phyloP scores from a whole-genome alignment of 805 yeast genomes.

The Lachancea meyersii region DNA sequence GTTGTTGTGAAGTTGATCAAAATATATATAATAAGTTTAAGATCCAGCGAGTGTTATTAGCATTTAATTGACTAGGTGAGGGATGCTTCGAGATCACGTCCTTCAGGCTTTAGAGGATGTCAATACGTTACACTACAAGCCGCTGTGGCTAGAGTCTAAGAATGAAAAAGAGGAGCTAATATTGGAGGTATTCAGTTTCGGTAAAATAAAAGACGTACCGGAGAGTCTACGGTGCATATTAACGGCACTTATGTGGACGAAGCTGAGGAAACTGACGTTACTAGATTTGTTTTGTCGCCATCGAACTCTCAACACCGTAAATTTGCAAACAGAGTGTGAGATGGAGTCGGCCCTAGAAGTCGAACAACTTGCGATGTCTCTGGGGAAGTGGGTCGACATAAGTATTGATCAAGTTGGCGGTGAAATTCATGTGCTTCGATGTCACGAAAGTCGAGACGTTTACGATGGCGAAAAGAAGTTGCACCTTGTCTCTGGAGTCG shows the following conservation, averaged over 20 bases:
- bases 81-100: not conserved
- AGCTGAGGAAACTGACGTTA: constrained; percentile 22
- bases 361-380: constrained; percentile 21
- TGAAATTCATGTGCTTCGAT: constrained; percentile 10
- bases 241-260: constrained; percentile 15
- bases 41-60: not conserved
- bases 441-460: constrained; percentile 26
- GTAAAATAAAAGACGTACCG: constrained; percentile 18
- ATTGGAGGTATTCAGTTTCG: constrained; percentile 28
- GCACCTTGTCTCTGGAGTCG: constrained; percentile 7
- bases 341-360: constrained; percentile 12
- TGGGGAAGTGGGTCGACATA: constrained; percentile 13
- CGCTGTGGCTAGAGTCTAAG: constrained; percentile 20
- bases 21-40: not conserved
- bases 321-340: constrained; percentile 12
- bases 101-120: constrained; percentile 17
- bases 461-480: constrained; percentile 16
- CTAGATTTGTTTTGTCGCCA: constrained; percentile 18
- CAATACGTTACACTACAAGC: constrained; percentile 20
- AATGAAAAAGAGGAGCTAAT: constrained; percentile 9
- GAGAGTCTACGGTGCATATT: constrained; percentile 2
- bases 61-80: not conserved
- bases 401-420: constrained; percentile 21
- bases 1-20: not conserved
- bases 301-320: constrained; percentile 16